A percentile compares a stretch with the other conserved stretches of the same genome.
These are phyloP conservation scores for Claviceps cyperi DNA, from an alignment of 2,329 filamentous ascomycete species.

Conservation along the genomic window DNA sequence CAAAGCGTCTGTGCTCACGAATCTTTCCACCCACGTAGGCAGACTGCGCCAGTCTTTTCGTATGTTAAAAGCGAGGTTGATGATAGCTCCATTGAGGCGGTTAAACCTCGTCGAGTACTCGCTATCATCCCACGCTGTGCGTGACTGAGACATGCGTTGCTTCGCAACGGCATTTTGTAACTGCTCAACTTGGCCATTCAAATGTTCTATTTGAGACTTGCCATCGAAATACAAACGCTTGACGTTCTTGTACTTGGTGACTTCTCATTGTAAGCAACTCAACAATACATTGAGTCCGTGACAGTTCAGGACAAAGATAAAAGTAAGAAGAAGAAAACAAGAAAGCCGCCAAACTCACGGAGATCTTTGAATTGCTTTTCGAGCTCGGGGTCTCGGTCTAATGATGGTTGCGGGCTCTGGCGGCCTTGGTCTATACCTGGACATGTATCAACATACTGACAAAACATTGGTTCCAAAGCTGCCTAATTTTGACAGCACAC, in stretches of 20 bases:
- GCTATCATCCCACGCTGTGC: slow-evolving; percentile 86
- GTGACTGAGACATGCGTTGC: slow-evolving; percentile 85
- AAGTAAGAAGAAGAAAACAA: neutral
- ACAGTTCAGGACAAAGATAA: neutral
- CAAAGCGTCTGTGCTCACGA: slow-evolving; percentile 73
- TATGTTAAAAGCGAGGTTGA: slow-evolving; percentile 89
- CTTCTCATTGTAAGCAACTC: slow-evolving; percentile 30
- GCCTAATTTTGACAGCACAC: slow-evolving; percentile 16
- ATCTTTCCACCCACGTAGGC: slow-evolving; percentile 64
- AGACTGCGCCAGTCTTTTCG: slow-evolving; percentile 83
- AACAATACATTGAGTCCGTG: neutral
- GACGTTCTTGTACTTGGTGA: slow-evolving; percentile 93
- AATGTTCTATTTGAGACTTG: slow-evolving; percentile 78
- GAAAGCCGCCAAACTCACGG: slow-evolving; percentile 24
- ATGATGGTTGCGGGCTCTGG: slow-evolving; percentile 41
- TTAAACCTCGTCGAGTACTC: slow-evolving; percentile 85
- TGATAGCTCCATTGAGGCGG: slow-evolving; percentile 83
- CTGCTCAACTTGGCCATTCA: slow-evolving; percentile 78
- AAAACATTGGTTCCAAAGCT: slow-evolving; percentile 26
- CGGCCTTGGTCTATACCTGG: slow-evolving; percentile 31
- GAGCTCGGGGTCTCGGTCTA: slow-evolving; percentile 30
- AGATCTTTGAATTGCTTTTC: slow-evolving; percentile 45
- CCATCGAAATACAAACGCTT: slow-evolving; percentile 97
- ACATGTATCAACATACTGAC: slow-evolving; percentile 29
- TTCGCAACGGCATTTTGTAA: slow-evolving; percentile 96